Evolutionary conservation across 192 early-diverging fungal species (phyloP), one percentile per base, ranked within the genome.

Genomic region (Coemansia pectinata): DNA sequence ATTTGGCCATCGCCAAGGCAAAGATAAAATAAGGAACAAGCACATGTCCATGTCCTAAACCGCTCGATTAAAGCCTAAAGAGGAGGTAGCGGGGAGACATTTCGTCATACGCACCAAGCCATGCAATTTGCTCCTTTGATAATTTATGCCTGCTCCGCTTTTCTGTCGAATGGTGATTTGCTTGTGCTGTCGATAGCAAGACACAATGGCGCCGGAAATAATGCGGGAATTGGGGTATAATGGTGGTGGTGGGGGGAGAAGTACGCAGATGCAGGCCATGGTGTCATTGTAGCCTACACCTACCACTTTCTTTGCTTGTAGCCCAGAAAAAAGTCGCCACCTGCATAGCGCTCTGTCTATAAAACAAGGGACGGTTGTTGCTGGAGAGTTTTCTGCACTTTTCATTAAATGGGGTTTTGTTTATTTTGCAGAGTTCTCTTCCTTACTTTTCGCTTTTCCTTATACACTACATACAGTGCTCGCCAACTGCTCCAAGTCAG

Each of bases 281-380:
- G 17, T 40, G 59, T 39, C 59, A 61, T 61, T 61, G 38, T 61
- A 39, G 34, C 34, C 34, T 19, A 25, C 15, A 25, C 58, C 36
- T 39, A 14, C 19, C 11, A 21, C 58, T 36, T 60, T n/a, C 59
- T 61, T 61, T 21, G 59, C 38, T 61, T 61, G 38, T 38, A 61
- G 36, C 36, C 17, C 34, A 61, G 19, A 19, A 40, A 61, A 61
- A 61, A 61, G 59, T 61, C 38, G 59, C 59, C 59, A 15, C 59
- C 36, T 61, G 59, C 59, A 61, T 61, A 40, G 38, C 19, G 36
- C 59, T 40, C 36, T 61, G 59, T 61, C 59, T 61, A 61, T 61
- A 61, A 40, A 61, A 61, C 21, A 40, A 14, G n/a, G 59, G 59
- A 10, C 4, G 2, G 31, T 8, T 23, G 34, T 39, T 21, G 59